phyloP scores from a whole-genome alignment of 2,329 filamentous ascomycete genomes.

The Akanthomyces lecanii region DNA sequence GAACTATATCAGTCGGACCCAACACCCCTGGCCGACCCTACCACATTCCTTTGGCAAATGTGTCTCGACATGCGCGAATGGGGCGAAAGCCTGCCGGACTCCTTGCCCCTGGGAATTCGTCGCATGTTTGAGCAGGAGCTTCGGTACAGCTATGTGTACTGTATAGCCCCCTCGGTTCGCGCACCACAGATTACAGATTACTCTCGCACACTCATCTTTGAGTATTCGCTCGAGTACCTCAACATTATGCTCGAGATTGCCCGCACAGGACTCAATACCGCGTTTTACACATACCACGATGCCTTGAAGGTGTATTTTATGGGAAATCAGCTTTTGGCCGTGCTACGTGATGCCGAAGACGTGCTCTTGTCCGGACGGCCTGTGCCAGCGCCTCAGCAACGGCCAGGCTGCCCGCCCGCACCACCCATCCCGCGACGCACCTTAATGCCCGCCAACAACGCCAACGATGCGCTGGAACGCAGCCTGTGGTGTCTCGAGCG shows the following conservation, averaged over 20 bases:
- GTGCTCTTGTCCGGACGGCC: constrained; percentile 46
- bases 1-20: constrained; percentile 77
- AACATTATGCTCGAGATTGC: constrained; percentile 67
- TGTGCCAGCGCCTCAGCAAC: constrained; percentile 40
- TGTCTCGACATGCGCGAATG: constrained; percentile 75
- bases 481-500: constrained; percentile 53
- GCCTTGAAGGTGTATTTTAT: constrained; percentile 78
- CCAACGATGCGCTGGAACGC: constrained; percentile 49
- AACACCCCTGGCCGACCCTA: constrained; percentile 62
- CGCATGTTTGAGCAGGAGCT: constrained; percentile 83
- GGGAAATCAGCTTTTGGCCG: constrained; percentile 59
- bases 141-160: constrained; percentile 86
- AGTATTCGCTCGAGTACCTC: constrained; percentile 79
- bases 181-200: constrained; percentile 71
- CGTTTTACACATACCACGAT: constrained; percentile 82
- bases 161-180: constrained; percentile 73
- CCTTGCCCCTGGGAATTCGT: constrained; percentile 60
- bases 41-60: constrained; percentile 69
- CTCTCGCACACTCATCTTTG: constrained; percentile 76
- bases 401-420: constrained; percentile 44
- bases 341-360: constrained; percentile 55
- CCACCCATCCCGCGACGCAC: constrained; percentile 50
- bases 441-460: constrained; percentile 30
- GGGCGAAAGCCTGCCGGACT: constrained; percentile 70
- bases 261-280: constrained; percentile 52